A percentile compares a stretch with the other conserved stretches of the same genome.
Evolutionary conservation across 495 filamentous ascomycete species (phyloP).

Genomic region (Melanomma pulvis-pyrius): DNA sequence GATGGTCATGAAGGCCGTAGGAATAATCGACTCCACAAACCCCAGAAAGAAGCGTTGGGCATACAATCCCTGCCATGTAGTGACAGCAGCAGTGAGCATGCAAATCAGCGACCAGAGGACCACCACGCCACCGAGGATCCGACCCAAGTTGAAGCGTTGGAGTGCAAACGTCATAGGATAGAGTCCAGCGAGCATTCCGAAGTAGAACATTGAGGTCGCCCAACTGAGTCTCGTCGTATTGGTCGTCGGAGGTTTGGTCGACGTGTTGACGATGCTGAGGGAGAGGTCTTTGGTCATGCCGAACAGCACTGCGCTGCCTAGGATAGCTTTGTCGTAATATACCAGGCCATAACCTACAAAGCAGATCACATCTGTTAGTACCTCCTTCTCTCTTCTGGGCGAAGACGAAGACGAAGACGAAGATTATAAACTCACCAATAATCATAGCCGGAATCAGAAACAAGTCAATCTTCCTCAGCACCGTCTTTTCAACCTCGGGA

Average conservation of each 20-base stretch:
- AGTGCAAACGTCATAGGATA: conserved; percentile 72
- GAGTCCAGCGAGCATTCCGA: conserved; percentile 72
- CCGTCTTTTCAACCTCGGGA: conserved; percentile 55
- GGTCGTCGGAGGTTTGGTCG: conserved; percentile 57
- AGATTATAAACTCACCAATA: conserved; percentile 50
- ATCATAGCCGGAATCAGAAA: conserved; percentile 74
- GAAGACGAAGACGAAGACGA: background rate
- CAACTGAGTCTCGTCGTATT: conserved; percentile 68
- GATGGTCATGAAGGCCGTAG: conserved; percentile 69
- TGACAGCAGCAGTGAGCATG: conserved; percentile 69
- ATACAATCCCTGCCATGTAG: conserved; percentile 64
- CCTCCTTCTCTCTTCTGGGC: background rate
- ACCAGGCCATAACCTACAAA: conserved; percentile 69
- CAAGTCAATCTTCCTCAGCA: conserved; percentile 69
- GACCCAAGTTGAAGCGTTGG: conserved; percentile 66
- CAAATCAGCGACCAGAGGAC: conserved; percentile 68
- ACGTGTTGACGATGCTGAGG: conserved; percentile 56
- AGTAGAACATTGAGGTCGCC: conserved; percentile 80
- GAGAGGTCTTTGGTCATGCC: conserved; percentile 72
- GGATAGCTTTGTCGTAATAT: conserved; percentile 79
- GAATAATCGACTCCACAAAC: conserved; percentile 68
- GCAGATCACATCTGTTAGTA: background rate
- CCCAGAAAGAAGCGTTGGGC: conserved; percentile 74
- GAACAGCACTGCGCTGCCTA: conserved; percentile 71
- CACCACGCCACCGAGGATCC: conserved; percentile 64